Evolutionary conservation across 2,329 filamentous ascomycete genomes (phyloP), one percentile per base, ranked within the genome.

Genomic region (Stachybotrys chartarum): DNA sequence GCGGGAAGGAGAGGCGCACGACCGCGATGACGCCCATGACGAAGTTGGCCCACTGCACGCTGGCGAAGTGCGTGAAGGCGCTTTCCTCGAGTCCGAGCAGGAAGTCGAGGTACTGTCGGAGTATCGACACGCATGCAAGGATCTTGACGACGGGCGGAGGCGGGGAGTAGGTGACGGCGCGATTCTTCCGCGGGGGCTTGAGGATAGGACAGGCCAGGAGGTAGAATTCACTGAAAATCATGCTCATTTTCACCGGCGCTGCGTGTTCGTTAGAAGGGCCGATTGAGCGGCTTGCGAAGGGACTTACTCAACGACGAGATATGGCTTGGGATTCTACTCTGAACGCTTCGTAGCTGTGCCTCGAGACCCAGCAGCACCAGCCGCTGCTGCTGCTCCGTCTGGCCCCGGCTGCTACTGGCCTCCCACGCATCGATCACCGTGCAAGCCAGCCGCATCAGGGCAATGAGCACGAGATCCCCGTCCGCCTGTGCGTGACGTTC

Each of bases 311-410:
- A 55, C 10, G 63, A 60, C 3, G 68, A 63, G 17, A 77, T 56
- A 8, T 68, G 60, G 1, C 61, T 59, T 0, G 73, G 63, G 53
- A 81, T 74, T 3, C 56, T 57, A 6, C 61, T 58, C 46, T 73
- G 69, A 59, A 64, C 72, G 45, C 79, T 74, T n/a, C 62, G 59
- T 8, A 77, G 63, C 58, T 81, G 77, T 3, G 73, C 63, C 56
- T 79, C 76, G 31, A 81, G 70, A 0, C 79, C 78, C 2, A 73
- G 66, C n/a, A 77, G 62, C 57, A 81, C 68, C 17, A 81, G 68
- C 3, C 68, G 65, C 18, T 66, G 69, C 49, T 80, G 75, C 55
- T 77, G 71, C 44, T 73, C 66, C 6, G 61, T 63, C 48, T 67
- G 66, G 42, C 62, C 55, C 8, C 57, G 56, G n/a, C 64, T 60